Base-by-base conservation (phyloP, 164 flowering plant species). In the Vitis cinerea region DNA sequence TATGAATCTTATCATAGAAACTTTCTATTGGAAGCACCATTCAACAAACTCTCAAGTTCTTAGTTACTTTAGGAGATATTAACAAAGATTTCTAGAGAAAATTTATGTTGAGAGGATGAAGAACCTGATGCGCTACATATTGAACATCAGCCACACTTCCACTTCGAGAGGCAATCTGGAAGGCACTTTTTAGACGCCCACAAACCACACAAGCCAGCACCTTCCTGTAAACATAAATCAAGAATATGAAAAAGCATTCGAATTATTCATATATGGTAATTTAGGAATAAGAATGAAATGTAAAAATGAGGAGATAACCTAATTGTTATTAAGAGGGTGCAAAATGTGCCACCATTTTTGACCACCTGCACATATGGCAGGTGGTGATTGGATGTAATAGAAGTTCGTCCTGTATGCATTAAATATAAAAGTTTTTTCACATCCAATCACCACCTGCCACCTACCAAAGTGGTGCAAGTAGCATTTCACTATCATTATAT, bases 131-230 rank as follows among this genome's bases (percentile, higher is more conserved):
- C 60, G 99, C 98, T 51, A 95, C 98, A 77, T 95, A 95, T 78
- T 95, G 93, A 73, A 95, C 99, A 81, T 95, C 99, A 59, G 98
- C 97, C 59, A 93, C 97, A 75, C 98, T 95, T 77, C 99, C 99
- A 77, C 94, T 95, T 66, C 90, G 86, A 23, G 99, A 91, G 53
- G 99, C 98, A 77, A 95, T 87, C 64, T 95, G 99, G 80, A 95
- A 95, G 27, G 99, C 97, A 82, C 93, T 91, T 80, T 95, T 95
- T 54, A 93, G 86, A 49, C 99, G 98, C 58, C 99, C 99, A 76
- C 99, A 93, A 7, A 95, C 93, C 63, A 95, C 99, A 82, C 99
- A 95, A 52, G 99, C 99, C 81, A 95, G 77, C 70, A 95, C 99
- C 80, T 93, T 95, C 85, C 99, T 95, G 96, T 72, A 75, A 10